Conservation (phyloP, 192 early-diverging fungal genomes). For the Backusella sp. region DNA sequence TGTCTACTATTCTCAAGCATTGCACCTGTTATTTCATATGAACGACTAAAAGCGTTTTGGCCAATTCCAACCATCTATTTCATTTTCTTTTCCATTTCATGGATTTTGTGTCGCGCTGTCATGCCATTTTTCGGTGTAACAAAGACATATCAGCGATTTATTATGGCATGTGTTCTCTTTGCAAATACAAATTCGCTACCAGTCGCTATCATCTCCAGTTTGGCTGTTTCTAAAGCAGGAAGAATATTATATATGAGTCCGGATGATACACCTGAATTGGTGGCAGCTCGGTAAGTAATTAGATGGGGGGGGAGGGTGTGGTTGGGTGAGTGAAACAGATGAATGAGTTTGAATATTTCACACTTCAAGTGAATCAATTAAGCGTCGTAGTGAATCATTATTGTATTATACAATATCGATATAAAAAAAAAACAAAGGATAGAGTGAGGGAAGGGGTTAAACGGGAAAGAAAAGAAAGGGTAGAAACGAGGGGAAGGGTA, state of each 20-base stretch:
- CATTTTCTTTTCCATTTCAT: slow-evolving; percentile 39
- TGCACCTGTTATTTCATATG: slow-evolving; percentile 61
- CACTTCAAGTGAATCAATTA: neutral
- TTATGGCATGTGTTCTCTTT: slow-evolving; percentile 64
- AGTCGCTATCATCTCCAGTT: slow-evolving; percentile 65
- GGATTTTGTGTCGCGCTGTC: slow-evolving; percentile 33
- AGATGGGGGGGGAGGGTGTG: neutral
- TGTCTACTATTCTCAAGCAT: slow-evolving; percentile 76
- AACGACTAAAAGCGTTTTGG: slow-evolving; percentile 65
- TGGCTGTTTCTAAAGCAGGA: slow-evolving; percentile 50
- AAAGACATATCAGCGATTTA: slow-evolving; percentile 54
- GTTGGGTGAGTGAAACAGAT: slow-evolving; percentile 21
- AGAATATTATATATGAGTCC: slow-evolving; percentile 37
- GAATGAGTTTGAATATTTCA: neutral
- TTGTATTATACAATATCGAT: neutral
- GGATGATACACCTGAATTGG: slow-evolving; percentile 44
- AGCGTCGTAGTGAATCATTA: neutral
- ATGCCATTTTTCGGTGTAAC: slow-evolving; percentile 44
- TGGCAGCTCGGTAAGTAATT: slow-evolving; percentile 46
- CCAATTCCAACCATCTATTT: slow-evolving; percentile 59
- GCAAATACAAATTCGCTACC: slow-evolving; percentile 76
- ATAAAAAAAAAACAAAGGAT: neutral
- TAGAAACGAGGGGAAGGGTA: neutral
- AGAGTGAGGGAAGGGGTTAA: neutral
- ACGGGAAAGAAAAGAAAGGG: neutral